phyloP scores from a whole-genome alignment of 495 filamentous ascomycete species.

The Tuber melanosporum region DNA sequence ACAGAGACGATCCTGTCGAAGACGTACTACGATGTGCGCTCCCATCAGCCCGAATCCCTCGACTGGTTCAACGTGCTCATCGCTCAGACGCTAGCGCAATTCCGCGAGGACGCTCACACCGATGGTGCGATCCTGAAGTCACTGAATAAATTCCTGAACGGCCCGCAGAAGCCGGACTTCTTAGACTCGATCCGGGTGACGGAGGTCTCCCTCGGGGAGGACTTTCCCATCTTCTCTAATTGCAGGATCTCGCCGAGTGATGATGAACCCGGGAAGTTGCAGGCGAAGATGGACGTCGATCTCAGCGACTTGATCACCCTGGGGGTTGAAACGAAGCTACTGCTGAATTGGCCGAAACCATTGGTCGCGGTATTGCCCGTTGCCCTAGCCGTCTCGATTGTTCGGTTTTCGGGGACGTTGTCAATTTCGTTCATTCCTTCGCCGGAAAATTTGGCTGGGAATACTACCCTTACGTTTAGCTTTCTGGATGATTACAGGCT shows the following conservation, averaged over 20 bases:
- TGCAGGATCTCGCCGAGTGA: constrained; percentile 85
- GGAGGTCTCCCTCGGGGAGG: constrained; percentile 86
- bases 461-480: constrained; percentile 84
- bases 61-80: constrained; percentile 99
- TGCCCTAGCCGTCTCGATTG: constrained; percentile 80
- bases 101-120: constrained; percentile 78
- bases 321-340: constrained; percentile 84
- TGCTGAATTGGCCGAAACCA: constrained; percentile 88
- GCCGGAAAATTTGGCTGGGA: constrained; percentile 43
- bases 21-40: constrained; percentile 95
- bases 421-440: constrained; percentile 84
- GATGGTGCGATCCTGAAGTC: constrained; percentile 91
- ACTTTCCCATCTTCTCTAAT: constrained; percentile 98
- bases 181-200: constrained; percentile 88
- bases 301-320: constrained; percentile 90
- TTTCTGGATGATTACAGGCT: constrained; percentile 94
- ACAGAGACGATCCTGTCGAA: constrained; percentile 89
- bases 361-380: constrained; percentile 87
- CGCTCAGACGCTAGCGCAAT: constrained; percentile 93
- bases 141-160: constrained; percentile 82
- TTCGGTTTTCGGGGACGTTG: constrained; percentile 88
- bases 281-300: constrained; percentile 94
- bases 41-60: constrained; percentile 94
- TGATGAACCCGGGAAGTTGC: constrained; percentile 67
- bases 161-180: constrained; percentile 76